These are phyloP conservation scores for Hymenoscyphus infarciens DNA, from an alignment of 2,329 filamentous ascomycete species.

Conservation along the genomic window DNA sequence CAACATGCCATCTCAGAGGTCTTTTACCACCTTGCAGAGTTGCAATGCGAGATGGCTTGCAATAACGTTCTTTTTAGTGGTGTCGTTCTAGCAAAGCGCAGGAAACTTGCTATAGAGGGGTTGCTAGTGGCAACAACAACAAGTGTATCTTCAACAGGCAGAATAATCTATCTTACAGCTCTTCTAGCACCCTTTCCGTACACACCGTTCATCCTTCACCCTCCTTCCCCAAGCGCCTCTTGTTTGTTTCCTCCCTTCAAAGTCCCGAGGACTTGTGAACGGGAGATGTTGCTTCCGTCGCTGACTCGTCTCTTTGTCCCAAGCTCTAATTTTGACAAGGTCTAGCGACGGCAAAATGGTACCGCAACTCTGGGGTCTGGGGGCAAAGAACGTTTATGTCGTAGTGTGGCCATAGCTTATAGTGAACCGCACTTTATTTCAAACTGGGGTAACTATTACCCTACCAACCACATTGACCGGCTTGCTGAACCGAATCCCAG, in stretches of 20 bases:
- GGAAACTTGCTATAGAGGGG: background rate
- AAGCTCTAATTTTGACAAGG: constrained; percentile 8
- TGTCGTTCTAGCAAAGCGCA: background rate
- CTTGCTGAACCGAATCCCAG: constrained; percentile 6
- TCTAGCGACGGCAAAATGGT: constrained; percentile 13
- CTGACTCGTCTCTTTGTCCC: background rate
- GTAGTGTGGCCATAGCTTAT: background rate
- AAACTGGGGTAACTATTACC: constrained; percentile 9
- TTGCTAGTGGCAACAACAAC: background rate
- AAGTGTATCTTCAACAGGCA: background rate
- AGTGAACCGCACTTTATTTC: constrained; percentile 1
- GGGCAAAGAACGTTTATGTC: background rate
- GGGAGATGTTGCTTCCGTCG: constrained; percentile 10
- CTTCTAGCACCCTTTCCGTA: background rate
- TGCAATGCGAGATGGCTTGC: constrained; percentile 4
- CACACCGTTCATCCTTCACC: background rate
- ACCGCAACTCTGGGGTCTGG: constrained; percentile 1
- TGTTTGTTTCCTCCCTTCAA: background rate
- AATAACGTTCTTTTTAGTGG: constrained; percentile 5
- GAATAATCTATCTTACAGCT: background rate
- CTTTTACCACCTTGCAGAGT: background rate
- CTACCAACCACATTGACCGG: constrained; percentile 5
- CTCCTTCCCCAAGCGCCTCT: background rate
- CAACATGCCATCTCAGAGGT: background rate
- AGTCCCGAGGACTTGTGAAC: background rate